Evolutionary conservation across 768 basidiomycete genomes (phyloP), one percentile per base, ranked within the genome.

Genomic region (Suillus clintonianus): DNA sequence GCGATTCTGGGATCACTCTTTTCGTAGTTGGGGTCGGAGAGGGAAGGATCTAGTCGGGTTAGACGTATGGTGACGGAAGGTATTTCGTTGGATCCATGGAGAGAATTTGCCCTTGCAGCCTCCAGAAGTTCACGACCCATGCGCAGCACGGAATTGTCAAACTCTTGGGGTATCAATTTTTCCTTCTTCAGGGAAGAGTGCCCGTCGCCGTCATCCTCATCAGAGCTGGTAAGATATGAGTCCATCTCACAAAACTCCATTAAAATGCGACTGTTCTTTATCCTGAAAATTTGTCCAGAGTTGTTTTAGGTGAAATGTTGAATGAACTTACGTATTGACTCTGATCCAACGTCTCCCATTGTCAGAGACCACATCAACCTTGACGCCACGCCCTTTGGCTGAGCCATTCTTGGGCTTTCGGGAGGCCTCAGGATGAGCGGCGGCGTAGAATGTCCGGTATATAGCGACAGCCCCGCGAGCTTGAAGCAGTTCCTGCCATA

Each of bases 241-340:
- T 95, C 94, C 37, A 92, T 84, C 76, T 95, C 94, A 41, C 87
- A 83, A 66, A 97, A 90, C 72, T 97, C 94, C 37, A 89, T 84
- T 5, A 90, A 76, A 34, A 97, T 79, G 2, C 91, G 87, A 4
- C 87, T 81, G 64, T 92, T 91, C 70, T 90, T 95, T 11, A 90
- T 85, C 11, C 93, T 95, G 68, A 32, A n/a, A 41, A 41, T 8
- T n/a, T 13, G 56, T 67, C 39, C 39, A 57, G 51, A 42, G 14
- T 8, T 27, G 39, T 60, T 32, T 55, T 7, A 57, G 47, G 62
- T 45, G 58, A 48, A 60, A 47, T 43, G 60, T 60, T 24, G 24
- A 36, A 34, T 36, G 55, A 36, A 85, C 89, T 72, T 71, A 94
- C 94, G 94, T 95, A 76, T 95, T 95, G 41, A 95, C 85, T 68